phyloP scores from a whole-genome alignment of 2,329 filamentous ascomycete genomes.

The Epichloe uncinata region DNA sequence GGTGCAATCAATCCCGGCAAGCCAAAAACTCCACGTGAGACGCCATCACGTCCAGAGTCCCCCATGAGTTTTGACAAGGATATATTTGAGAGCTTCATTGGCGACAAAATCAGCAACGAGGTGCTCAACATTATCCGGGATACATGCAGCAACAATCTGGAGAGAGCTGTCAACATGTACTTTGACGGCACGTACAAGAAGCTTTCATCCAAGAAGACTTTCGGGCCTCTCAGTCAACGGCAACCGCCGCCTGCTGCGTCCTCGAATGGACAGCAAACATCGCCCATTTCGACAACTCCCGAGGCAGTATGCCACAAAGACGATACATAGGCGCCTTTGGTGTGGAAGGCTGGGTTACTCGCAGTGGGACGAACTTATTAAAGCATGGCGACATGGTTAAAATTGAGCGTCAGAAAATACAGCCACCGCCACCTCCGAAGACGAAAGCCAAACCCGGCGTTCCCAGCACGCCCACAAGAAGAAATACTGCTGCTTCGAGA shows the following conservation, averaged over 20 bases:
- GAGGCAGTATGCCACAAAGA: slow-evolving; percentile 21
- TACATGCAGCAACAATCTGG: slow-evolving; percentile 43
- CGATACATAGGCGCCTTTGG: slow-evolving; percentile 89
- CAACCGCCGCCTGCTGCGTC: neutral
- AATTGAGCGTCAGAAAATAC: slow-evolving; percentile 74
- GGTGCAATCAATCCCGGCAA: slow-evolving; percentile 1
- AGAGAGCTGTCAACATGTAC: slow-evolving; percentile 55
- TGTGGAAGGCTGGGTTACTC: slow-evolving; percentile 81
- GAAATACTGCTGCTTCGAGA: slow-evolving; percentile 41
- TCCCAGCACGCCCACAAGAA: slow-evolving; percentile 18
- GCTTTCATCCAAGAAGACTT: slow-evolving; percentile 16
- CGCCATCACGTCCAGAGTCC: slow-evolving; percentile 11
- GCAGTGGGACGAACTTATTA: slow-evolving; percentile 62
- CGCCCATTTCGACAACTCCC: neutral
- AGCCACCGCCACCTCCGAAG: slow-evolving; percentile 38
- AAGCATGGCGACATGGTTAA: slow-evolving; percentile 71
- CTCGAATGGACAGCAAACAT: neutral
- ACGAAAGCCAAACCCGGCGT: slow-evolving; percentile 28
- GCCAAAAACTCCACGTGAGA: slow-evolving; percentile 6
- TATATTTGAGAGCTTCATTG: slow-evolving; percentile 46
- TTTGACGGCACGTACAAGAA: slow-evolving; percentile 55
- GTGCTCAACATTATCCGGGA: slow-evolving; percentile 36
- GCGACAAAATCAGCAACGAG: slow-evolving; percentile 37
- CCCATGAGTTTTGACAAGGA: slow-evolving; percentile 38
- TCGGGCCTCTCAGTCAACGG: neutral